These are phyloP conservation scores for Noccaea bulbosa DNA, from an alignment of 345 rosid genomes.

Conservation along the genomic window DNA sequence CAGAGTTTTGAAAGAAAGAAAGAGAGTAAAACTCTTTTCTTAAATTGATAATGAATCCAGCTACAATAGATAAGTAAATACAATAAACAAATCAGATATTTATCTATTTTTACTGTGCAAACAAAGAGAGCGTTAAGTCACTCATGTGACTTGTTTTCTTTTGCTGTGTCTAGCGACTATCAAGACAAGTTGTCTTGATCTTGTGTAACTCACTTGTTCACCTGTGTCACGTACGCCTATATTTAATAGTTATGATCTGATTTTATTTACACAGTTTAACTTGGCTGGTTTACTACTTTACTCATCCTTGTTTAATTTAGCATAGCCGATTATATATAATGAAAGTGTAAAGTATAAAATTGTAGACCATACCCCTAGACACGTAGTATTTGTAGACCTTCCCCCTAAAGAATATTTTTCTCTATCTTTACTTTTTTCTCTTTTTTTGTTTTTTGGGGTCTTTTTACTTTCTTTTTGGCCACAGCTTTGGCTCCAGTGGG, in stretches of 20 bases:
- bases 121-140: too few relatives aligned
- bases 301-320: neutral
- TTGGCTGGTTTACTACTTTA: neutral
- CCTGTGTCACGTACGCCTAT: too few relatives aligned
- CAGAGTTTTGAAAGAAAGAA: too few relatives aligned
- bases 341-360: neutral
- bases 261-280: neutral
- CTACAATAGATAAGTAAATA: too few relatives aligned
- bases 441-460: neutral
- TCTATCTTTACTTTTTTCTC: constrained; percentile 17
- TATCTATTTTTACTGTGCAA: too few relatives aligned
- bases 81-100: too few relatives aligned
- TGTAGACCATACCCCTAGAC: neutral
- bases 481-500: constrained; percentile 39
- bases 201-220: too few relatives aligned
- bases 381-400: constrained; percentile 4
- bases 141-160: too few relatives aligned
- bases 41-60: too few relatives aligned
- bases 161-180: too few relatives aligned
- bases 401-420: constrained; percentile 24
- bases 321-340: neutral
- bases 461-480: constrained; percentile 17
- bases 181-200: too few relatives aligned
- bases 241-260: neutral
- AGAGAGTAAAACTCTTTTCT: too few relatives aligned